These are phyloP conservation scores for Perilla frutescens DNA, from an alignment of 257 asterid species.

Conservation along the genomic window DNA sequence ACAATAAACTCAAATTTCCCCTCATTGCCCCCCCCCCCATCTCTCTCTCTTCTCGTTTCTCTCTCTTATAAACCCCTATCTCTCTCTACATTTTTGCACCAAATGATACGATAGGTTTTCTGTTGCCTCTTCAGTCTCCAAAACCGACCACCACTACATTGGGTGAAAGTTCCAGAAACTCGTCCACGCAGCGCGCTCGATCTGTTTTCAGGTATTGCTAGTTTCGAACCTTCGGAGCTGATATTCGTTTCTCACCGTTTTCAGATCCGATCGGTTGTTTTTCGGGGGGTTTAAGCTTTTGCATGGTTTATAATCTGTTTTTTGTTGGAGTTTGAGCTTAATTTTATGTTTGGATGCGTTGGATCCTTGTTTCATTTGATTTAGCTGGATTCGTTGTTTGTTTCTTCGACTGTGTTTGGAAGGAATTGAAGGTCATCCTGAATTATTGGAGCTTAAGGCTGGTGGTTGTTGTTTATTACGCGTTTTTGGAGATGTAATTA, in stretches of 20 bases:
- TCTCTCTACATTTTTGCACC: not conserved
- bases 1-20: no score
- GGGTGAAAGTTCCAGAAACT: conserved; percentile 27
- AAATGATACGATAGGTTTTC: conserved; percentile 1
- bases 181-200: conserved; percentile 31
- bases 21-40: no score
- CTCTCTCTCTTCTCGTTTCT: not conserved
- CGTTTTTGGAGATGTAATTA: not conserved
- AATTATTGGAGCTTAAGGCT: not conserved
- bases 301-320: not conserved
- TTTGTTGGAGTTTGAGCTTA: not conserved
- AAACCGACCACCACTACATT: conserved; percentile 15
- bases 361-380: not conserved
- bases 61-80: conserved; percentile 25
- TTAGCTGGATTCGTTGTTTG: not conserved
- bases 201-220: conserved; percentile 39
- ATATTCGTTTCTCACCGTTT: not conserved
- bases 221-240: not conserved
- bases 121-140: not conserved
- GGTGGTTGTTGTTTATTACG: not conserved
- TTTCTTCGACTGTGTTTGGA: not conserved
- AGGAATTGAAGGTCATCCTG: not conserved
- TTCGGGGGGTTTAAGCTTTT: conserved; percentile 5
- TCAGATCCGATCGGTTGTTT: conserved; percentile 41
- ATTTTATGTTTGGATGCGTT: not conserved